A percentile compares a stretch with the other conserved stretches of the same genome.
These are phyloP conservation scores for Aspergillus ibericus DNA, from an alignment of 2,329 filamentous ascomycete species.

Conservation along the genomic window DNA sequence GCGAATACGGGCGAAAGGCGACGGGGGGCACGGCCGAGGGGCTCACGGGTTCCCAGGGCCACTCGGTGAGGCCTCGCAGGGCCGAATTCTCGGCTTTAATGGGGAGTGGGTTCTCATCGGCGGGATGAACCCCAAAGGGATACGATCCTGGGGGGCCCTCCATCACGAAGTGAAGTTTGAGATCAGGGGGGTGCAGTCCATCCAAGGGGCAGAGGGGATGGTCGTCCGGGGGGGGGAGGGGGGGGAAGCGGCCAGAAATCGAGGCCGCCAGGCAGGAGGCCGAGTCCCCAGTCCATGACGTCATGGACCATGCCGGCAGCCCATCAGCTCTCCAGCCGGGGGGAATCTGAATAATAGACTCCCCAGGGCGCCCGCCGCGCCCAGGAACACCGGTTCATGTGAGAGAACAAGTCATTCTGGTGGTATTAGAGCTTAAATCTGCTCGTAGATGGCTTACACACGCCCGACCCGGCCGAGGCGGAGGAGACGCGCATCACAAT, in stretches of 20 bases:
- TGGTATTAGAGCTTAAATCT: neutral
- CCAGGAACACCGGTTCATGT: neutral
- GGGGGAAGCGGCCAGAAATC: neutral
- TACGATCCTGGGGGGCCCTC: neutral
- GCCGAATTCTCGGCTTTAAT: neutral
- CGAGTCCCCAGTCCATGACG: neutral
- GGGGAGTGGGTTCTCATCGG: neutral
- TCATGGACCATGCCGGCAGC: neutral
- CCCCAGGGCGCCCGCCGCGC: neutral
- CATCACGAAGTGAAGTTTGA: neutral
- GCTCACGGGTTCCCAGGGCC: slow-evolving; percentile 14
- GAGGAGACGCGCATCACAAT: neutral
- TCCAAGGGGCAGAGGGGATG: neutral
- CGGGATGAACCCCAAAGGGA: neutral
- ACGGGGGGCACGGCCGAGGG: neutral
- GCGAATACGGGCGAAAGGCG: slow-evolving; percentile 11
- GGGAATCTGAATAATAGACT: neutral
- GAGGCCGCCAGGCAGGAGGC: neutral
- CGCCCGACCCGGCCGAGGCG: no score
- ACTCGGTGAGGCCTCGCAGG: slow-evolving; percentile 2
- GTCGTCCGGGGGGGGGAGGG: no score
- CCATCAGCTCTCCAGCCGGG: no score
- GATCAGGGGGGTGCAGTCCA: no score
- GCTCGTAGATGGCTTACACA: neutral
- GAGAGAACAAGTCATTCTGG: neutral